Evolutionary conservation across 2,329 filamentous ascomycete species (phyloP).

Genomic region (Beauveria asiatica): DNA sequence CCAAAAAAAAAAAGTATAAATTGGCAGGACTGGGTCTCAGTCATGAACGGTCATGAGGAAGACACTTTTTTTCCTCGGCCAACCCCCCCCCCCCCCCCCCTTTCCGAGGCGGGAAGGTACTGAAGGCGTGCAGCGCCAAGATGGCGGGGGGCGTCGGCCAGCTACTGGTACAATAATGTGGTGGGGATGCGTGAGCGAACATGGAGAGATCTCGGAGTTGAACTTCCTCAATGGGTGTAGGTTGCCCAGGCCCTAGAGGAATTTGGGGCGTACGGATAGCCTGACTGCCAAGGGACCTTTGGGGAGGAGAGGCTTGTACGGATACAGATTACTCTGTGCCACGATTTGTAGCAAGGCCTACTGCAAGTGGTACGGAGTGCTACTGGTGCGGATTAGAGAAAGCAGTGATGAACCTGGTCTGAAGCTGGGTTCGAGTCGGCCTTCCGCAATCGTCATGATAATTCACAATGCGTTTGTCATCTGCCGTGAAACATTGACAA

Average conservation of each 20-base stretch:
- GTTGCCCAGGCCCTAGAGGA: slow-evolving; percentile 2
- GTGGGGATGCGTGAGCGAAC: not conserved
- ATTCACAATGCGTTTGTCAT: too few relatives aligned
- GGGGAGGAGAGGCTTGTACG: not conserved
- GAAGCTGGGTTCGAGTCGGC: too few relatives aligned
- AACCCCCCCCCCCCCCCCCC: too few relatives aligned
- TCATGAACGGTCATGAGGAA: not conserved
- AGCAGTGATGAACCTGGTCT: too few relatives aligned
- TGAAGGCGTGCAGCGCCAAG: slow-evolving; percentile 1
- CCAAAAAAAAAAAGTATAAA: not conserved
- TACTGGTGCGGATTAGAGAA: too few relatives aligned
- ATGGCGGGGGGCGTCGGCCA: slow-evolving; percentile 5
- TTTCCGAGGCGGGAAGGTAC: not conserved
- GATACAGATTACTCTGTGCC: not conserved
- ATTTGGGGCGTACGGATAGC: not conserved
- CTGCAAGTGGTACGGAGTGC: too few relatives aligned
- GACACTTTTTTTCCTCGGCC: too few relatives aligned
- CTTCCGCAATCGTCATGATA: too few relatives aligned
- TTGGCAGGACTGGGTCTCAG: not conserved
- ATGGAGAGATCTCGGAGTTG: not conserved
- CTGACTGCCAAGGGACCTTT: not conserved
- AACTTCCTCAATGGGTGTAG: slow-evolving; percentile 10
- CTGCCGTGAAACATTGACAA: too few relatives aligned
- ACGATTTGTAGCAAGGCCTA: not conserved
- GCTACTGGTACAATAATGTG: not conserved